Evolutionary conservation across 305 asterid species (phyloP).

Genomic region (Stenogyne calaminthoides): DNA sequence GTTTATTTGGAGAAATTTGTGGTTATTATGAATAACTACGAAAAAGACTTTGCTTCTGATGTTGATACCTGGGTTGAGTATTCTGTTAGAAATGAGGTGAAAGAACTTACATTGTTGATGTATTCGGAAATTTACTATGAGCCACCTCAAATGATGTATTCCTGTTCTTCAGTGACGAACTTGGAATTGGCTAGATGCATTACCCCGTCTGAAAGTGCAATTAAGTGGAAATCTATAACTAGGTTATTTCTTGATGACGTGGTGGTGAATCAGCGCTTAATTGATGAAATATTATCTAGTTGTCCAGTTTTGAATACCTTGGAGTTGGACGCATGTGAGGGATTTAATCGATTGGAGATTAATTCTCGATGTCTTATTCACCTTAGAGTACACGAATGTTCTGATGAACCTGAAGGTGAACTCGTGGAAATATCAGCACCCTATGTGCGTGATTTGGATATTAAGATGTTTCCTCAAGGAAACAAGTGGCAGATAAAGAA

Average conservation of each 20-base stretch:
- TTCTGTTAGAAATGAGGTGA: neutral
- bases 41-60: neutral
- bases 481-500: neutral
- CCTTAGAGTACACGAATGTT: neutral
- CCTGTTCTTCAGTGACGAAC: neutral
- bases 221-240: conserved; percentile 18
- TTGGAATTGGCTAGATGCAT: neutral
- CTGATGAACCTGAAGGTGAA: neutral
- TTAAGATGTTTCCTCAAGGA: neutral
- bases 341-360: conserved; percentile 1
- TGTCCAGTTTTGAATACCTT: conserved; percentile 29
- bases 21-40: neutral
- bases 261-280: neutral
- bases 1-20: neutral
- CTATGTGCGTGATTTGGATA: neutral
- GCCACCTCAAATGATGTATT: conserved; percentile 25
- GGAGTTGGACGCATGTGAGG: neutral
- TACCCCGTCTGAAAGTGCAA: neutral
- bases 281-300: conserved; percentile 20
- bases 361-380: neutral
- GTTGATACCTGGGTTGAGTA: conserved; percentile 20
- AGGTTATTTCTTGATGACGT: neutral
- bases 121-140: neutral
- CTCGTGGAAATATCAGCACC: conserved; percentile 21
- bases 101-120: neutral